Base-by-base conservation (phyloP, 495 filamentous ascomycete species). In the Penicillium riverlandense region DNA sequence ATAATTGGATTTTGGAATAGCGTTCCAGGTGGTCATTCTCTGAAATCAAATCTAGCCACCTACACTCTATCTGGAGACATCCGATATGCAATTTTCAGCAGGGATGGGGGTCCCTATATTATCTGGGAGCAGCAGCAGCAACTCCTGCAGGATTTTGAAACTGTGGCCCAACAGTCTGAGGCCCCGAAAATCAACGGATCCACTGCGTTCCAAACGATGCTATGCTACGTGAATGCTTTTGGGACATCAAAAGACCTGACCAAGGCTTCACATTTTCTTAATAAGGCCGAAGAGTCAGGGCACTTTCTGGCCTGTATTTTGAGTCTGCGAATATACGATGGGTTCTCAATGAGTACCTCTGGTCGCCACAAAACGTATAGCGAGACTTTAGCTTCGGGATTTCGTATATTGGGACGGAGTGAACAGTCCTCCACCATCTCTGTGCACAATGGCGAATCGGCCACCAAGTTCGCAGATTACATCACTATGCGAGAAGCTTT, bases 81-180 rank as follows among this genome's bases (percentile, higher is more conserved):
- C 36, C 28, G 55, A 49, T 48, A 53, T 39, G 52, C 47, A 33
- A 48, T 40, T 39, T 58, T 41, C 41, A 61, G 47, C 42, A 50
- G 54, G 37, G 44, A 40, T 14, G 29, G 12, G n/a, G 37, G 28
- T 4, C 40, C 48, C 6, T 51, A 62, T 11, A 57, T 62, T 8
- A 57, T 57, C 32, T 62, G 57, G 53, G 58, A 62, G 35, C 56
- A 62, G 29, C 50, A 62, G 44, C 38, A 48, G 8, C 45, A 56
- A 37, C 55, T 62, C 15, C 49, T 52, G 22, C 45, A 52, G 30
- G 53, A 55, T 14, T 48, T 62, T 11, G 42, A 47, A 27, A 35
- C 38, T 6, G 49, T 45, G 30, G 40, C 46, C 15, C 33, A 48
- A n/a, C 28, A 38, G n/a, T 45, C 45, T 1, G 38, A 53, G 29